phyloP scores from a whole-genome alignment of 2,329 filamentous ascomycete genomes.

The Macroventuria anomochaeta region DNA sequence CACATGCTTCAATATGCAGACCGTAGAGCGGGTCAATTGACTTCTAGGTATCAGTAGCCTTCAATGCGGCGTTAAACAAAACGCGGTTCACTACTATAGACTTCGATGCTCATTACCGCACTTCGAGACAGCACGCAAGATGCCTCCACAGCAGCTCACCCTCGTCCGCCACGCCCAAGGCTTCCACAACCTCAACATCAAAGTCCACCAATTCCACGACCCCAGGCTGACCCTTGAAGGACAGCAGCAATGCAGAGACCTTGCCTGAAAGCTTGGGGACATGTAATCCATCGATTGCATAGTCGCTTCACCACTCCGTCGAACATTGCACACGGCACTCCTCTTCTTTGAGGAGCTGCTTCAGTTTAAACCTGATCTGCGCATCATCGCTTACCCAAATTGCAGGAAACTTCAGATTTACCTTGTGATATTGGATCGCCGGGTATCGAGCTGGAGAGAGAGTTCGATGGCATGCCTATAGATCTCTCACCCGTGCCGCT shows the following conservation, averaged over 20 bases:
- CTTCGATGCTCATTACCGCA: background rate
- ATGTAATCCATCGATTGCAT: conserved; percentile 64
- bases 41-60: background rate
- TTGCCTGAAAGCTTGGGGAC: conserved; percentile 53
- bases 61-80: background rate
- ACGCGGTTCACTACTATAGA: background rate
- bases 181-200: conserved; percentile 74
- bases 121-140: background rate
- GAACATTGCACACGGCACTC: conserved; percentile 78
- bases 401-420: conserved; percentile 76
- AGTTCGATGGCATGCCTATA: conserved; percentile 67
- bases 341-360: conserved; percentile 65
- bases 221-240: conserved; percentile 77
- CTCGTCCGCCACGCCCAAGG: conserved; percentile 74
- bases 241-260: conserved; percentile 70
- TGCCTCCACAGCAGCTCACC: conserved; percentile 25
- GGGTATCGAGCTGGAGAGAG: conserved; percentile 55
- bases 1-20: background rate
- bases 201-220: conserved; percentile 75
- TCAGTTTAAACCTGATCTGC: conserved; percentile 36
- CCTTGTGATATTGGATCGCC: conserved; percentile 73
- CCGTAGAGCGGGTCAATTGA: background rate
- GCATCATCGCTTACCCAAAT: conserved; percentile 70
- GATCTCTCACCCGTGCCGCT: conserved; percentile 67
- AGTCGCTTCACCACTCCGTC: conserved; percentile 76